Evolutionary conservation across 257 asterid species (phyloP).

Genomic region (Solanum neorickii): DNA sequence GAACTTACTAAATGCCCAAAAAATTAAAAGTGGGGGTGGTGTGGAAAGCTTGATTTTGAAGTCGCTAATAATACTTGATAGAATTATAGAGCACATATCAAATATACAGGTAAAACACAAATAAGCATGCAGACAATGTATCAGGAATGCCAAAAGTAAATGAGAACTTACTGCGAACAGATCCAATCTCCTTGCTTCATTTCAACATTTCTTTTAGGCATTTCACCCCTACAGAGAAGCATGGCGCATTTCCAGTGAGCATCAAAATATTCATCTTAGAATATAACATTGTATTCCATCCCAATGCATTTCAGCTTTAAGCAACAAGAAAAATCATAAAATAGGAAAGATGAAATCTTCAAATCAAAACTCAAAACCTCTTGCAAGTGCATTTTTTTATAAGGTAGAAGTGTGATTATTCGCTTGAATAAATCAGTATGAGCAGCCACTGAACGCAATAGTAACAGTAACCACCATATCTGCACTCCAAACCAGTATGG

Average conservation of each 20-base stretch:
- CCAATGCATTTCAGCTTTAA: not conserved
- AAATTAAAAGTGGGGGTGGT: not conserved
- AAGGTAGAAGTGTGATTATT: not conserved
- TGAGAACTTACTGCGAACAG: conserved; percentile 17
- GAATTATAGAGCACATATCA: not conserved
- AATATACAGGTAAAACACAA: not conserved
- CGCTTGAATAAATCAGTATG: not conserved
- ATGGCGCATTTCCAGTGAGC: conserved; percentile 10
- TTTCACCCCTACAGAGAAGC: conserved; percentile 21
- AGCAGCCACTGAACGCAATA: not conserved
- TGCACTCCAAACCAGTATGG: not conserved
- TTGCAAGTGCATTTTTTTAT: not conserved
- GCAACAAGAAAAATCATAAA: not conserved
- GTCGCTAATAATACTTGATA: not conserved
- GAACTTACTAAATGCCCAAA: not conserved
- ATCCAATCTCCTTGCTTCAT: conserved; percentile 37
- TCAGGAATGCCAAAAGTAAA: not conserved
- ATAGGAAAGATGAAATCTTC: not conserved
- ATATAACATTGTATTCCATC: not conserved
- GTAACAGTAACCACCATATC: not conserved
- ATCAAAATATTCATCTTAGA: conserved; percentile 21
- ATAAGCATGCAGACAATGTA: not conserved
- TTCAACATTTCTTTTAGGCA: conserved; percentile 8
- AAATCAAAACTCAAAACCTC: not conserved
- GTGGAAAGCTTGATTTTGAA: not conserved